phyloP scores from a whole-genome alignment of 2,329 filamentous ascomycete genomes.

The Epichloe typhina region DNA sequence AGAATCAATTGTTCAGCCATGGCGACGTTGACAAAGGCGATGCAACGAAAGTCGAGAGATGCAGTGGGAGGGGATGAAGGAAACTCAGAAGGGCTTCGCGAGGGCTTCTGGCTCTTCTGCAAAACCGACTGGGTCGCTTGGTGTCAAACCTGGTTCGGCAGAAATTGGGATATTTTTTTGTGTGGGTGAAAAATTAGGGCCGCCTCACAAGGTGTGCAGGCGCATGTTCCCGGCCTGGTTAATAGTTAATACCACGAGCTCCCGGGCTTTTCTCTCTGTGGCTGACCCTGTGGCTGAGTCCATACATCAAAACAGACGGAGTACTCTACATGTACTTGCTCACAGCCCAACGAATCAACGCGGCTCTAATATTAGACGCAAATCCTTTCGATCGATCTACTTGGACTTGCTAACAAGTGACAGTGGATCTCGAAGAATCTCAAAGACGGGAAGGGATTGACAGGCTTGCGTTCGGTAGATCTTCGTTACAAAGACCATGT shows the following conservation, averaged over 20 bases:
- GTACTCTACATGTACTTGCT: too few species aligned
- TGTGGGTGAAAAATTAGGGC: constrained; percentile 42
- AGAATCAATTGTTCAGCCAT: constrained; percentile 94
- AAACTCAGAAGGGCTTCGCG: constrained; percentile 14
- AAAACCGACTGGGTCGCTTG: constrained; percentile 12
- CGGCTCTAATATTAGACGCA: too few species aligned
- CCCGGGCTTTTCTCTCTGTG: neutral
- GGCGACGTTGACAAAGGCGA: constrained; percentile 32
- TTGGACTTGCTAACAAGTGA: too few species aligned
- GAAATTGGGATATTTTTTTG: constrained; percentile 32
- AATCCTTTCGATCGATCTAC: too few species aligned
- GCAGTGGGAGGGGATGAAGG: constrained; percentile 23
- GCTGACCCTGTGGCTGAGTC: neutral
- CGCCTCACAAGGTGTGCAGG: constrained; percentile 10
- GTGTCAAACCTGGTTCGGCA: constrained; percentile 11
- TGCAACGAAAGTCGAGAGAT: constrained; percentile 18
- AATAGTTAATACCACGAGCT: constrained; percentile 2
- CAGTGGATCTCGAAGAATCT: too few species aligned
- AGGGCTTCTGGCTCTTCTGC: constrained; percentile 14
- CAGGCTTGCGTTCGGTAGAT: too few species aligned
- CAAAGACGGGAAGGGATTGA: too few species aligned
- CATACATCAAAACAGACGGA: too few species aligned
- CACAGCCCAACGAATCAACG: too few species aligned
- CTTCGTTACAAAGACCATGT: too few species aligned
- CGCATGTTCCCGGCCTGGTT: constrained; percentile 1